phyloP scores from a whole-genome alignment of 2,329 filamentous ascomycete genomes.

The Aureobasidium sp. region DNA sequence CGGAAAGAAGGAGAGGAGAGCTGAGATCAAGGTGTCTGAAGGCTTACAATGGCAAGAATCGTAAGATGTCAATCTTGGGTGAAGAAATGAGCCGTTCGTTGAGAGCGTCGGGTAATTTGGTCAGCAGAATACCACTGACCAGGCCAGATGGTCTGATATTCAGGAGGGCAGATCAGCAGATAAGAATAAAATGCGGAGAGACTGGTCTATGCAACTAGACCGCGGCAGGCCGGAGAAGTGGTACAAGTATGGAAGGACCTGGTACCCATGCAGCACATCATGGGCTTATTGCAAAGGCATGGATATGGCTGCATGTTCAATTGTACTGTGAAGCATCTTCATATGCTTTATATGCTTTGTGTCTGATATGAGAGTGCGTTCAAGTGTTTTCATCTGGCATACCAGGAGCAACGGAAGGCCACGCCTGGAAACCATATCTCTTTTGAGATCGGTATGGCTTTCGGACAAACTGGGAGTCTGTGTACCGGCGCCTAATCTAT shows the following conservation, averaged over 20 bases:
- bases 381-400: background rate
- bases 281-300: too few relatives aligned
- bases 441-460: background rate
- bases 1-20: background rate
- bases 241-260: background rate
- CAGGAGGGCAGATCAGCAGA: conserved; percentile 9
- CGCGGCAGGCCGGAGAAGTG: conserved; percentile 1
- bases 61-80: background rate
- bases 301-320: too few relatives aligned
- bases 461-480: background rate
- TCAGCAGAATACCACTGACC: background rate
- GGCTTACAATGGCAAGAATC: background rate
- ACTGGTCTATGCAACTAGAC: conserved; percentile 2
- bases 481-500: background rate
- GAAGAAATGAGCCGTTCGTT: background rate
- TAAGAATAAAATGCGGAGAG: background rate
- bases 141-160: conserved; percentile 12
- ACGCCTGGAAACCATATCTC: background rate
- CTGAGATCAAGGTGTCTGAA: background rate
- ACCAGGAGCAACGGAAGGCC: background rate
- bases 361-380: too few relatives aligned
- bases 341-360: too few relatives aligned
- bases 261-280: background rate
- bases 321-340: too few relatives aligned
- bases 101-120: conserved; percentile 9